These are phyloP conservation scores for Plasmodium fragile DNA, from an alignment of 169 alveolate genomes.

Conservation along the genomic window DNA sequence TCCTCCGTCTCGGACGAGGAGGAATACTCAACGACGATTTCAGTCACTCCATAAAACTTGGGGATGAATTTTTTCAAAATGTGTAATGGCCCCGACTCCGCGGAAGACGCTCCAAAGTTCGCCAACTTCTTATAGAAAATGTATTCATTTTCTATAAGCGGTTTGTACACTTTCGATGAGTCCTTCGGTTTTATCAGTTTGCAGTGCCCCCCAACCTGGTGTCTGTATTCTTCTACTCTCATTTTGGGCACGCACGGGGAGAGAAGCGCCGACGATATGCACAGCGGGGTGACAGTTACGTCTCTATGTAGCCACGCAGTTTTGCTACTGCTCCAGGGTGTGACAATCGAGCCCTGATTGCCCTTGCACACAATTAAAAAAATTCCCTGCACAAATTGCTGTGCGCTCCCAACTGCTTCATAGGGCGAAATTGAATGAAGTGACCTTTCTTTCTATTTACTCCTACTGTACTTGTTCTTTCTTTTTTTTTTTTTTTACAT, in stretches of 20 bases:
- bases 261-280: not conserved
- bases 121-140: constrained; percentile 79
- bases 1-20: not conserved
- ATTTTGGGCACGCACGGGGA: constrained; percentile 13
- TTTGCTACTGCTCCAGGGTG: not conserved
- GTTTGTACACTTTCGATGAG: constrained; percentile 82
- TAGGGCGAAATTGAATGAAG: not conserved
- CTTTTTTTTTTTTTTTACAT: not conserved
- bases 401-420: not conserved
- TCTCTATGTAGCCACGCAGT: not conserved
- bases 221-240: constrained; percentile 81
- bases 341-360: not conserved
- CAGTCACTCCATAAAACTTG: constrained; percentile 81
- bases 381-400: not conserved
- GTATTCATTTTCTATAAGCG: constrained; percentile 80
- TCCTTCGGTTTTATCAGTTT: constrained; percentile 81
- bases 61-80: constrained; percentile 81
- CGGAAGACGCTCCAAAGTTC: constrained; percentile 74
- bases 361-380: not conserved
- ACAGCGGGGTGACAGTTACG: not conserved
- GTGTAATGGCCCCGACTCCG: constrained; percentile 82
- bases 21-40: constrained; percentile 56
- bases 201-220: constrained; percentile 86
- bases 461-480: not conserved
- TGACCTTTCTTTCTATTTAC: not conserved